Evolutionary conservation across 805 yeast genomes (phyloP).

Genomic region (Saccharomycopsis amapae): DNA sequence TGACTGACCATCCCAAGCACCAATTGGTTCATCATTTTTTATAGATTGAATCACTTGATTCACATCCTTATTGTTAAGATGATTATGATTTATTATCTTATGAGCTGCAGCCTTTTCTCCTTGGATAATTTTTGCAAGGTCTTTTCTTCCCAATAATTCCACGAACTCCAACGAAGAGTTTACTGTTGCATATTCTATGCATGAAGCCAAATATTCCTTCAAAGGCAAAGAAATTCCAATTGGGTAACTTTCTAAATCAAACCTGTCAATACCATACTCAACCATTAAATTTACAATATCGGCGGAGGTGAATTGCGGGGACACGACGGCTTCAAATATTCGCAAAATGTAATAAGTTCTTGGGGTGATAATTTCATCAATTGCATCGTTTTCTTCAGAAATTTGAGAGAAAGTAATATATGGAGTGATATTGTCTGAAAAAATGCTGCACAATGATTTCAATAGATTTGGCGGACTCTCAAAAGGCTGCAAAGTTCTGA

Average conservation of each 20-base stretch:
- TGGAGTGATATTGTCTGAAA: slow-evolving; percentile 38
- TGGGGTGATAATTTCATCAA: slow-evolving; percentile 59
- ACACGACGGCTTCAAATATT: slow-evolving; percentile 55
- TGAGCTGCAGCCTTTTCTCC: slow-evolving; percentile 18
- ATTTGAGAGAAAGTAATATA: slow-evolving; percentile 62
- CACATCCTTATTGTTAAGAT: slow-evolving; percentile 32
- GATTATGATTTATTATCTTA: background rate
- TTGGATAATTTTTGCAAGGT: slow-evolving; percentile 35
- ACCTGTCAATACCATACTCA: slow-evolving; percentile 43
- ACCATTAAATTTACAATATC: slow-evolving; percentile 58
- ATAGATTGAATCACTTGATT: slow-evolving; percentile 34
- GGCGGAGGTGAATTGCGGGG: slow-evolving; percentile 42
- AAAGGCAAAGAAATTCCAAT: slow-evolving; percentile 64
- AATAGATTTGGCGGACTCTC: slow-evolving; percentile 55
- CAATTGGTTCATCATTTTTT: slow-evolving; percentile 38
- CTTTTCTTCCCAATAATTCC: slow-evolving; percentile 63
- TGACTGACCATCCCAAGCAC: slow-evolving; percentile 64
- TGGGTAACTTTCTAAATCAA: slow-evolving; percentile 63
- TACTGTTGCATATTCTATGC: slow-evolving; percentile 42
- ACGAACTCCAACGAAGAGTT: slow-evolving; percentile 35
- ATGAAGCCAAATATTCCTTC: slow-evolving; percentile 47
- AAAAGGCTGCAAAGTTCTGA: slow-evolving; percentile 36
- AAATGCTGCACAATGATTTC: slow-evolving; percentile 47
- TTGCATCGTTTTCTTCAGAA: slow-evolving; percentile 50
- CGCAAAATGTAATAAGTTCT: slow-evolving; percentile 52